Evolutionary conservation across 2,329 filamentous ascomycete genomes (phyloP).

Genomic region (Xylariaceae sp.): DNA sequence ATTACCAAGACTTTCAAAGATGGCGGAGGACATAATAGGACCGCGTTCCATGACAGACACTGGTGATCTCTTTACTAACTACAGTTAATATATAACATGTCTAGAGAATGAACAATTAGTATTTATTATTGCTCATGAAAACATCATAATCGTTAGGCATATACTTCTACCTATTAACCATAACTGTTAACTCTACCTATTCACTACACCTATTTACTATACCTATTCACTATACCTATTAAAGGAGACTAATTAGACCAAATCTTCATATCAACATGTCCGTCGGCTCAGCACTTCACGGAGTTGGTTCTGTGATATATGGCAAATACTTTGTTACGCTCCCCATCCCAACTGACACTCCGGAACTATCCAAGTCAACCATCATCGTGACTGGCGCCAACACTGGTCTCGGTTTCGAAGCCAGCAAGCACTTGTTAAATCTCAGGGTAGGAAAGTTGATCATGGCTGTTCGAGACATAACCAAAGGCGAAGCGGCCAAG

Average conservation of each 20-base stretch:
- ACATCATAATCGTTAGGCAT: too few relatives aligned
- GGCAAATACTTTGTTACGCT: slow-evolving; percentile 28
- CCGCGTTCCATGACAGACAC: too few relatives aligned
- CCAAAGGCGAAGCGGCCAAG: slow-evolving; percentile 51
- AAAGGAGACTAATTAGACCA: too few relatives aligned
- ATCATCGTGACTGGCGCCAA: slow-evolving; percentile 52
- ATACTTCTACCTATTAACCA: too few relatives aligned
- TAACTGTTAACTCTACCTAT: too few relatives aligned
- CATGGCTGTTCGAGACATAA: slow-evolving; percentile 45
- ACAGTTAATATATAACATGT: too few relatives aligned
- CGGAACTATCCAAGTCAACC: slow-evolving; percentile 34
- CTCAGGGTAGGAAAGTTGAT: slow-evolving; percentile 45
- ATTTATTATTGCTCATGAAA: too few relatives aligned
- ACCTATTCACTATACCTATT: too few relatives aligned
- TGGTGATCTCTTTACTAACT: too few relatives aligned
- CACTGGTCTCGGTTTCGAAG: slow-evolving; percentile 49
- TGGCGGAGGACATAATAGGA: background rate
- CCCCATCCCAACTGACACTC: slow-evolving; percentile 31
- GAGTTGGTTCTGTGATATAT: slow-evolving; percentile 17
- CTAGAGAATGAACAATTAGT: too few relatives aligned
- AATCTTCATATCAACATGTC: slow-evolving; percentile 4
- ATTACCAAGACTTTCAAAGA: background rate
- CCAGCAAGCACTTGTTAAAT: slow-evolving; percentile 44
- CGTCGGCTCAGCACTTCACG: slow-evolving; percentile 12
- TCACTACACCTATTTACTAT: too few relatives aligned